Percentiles rank a stretch among this genome's conserved stretches.
Conservation (phyloP, 176 grass and related monocot species). For the Paspalum vaginatum region DNA sequence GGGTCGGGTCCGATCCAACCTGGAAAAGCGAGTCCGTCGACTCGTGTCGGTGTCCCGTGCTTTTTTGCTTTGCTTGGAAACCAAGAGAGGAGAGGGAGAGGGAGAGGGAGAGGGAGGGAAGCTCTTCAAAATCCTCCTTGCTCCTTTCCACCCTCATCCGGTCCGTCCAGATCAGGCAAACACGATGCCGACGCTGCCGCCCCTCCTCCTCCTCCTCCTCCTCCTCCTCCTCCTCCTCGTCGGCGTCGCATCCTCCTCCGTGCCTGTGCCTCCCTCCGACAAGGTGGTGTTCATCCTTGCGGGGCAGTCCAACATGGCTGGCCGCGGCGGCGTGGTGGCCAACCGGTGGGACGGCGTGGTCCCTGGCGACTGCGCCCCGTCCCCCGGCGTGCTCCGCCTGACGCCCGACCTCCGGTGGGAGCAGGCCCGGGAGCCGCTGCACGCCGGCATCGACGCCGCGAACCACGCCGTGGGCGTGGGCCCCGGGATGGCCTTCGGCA, state of each 20-base stretch:
- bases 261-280: conserved; percentile 20
- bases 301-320: conserved; percentile 92
- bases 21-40: too few relatives aligned
- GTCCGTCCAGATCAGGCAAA: too few relatives aligned
- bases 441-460: conserved; percentile 76
- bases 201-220: not conserved
- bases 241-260: not conserved
- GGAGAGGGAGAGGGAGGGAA: too few relatives aligned
- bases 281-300: conserved; percentile 79
- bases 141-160: too few relatives aligned
- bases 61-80: too few relatives aligned
- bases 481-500: conserved; percentile 77
- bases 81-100: too few relatives aligned
- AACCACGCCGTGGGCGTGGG: conserved; percentile 75
- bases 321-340: conserved; percentile 62
- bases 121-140: too few relatives aligned
- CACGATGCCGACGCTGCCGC: not conserved
- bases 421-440: conserved; percentile 69
- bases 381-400: conserved; percentile 57
- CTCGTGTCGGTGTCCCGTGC: too few relatives aligned
- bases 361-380: conserved; percentile 49
- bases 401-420: conserved; percentile 56
- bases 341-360: conserved; percentile 63
- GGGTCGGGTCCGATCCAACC: too few relatives aligned
- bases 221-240: conserved; percentile 25